Base-by-base conservation (phyloP, 1,284 basidiomycete species). In the Omphalotus olearius region DNA sequence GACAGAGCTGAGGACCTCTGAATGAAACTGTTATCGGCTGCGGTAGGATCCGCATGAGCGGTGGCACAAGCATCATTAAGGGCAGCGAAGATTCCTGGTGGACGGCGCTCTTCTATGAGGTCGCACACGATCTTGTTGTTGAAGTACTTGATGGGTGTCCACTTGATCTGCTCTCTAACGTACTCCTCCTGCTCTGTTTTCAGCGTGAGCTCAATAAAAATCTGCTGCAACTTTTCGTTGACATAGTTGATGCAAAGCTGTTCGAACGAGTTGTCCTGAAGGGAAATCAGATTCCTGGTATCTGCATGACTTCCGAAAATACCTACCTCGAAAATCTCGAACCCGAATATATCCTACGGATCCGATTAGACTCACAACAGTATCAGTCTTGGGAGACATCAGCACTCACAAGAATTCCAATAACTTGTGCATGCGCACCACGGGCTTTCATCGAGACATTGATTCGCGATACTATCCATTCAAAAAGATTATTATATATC, bases 241-340 rank as follows among this genome's bases (percentile, higher is more conserved):
- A 99, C 97, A 64, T 99, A 99, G 76, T 99, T 99, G 80, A 99
- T 99, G 75, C 97, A 99, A 17, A 99, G 83, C 71, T 99, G 94
- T 66, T 98, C 96, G 66, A 98, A 98, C 6, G 93, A 97, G 72
- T 99, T 99, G 69, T 98, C 91, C 85, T 93, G 50, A 26, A n/a
- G 25, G 33, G 25, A 6, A 10, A 45, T 33, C 16, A 47, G 6
- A 13, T 17, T 26, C 20, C 13, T 17, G 17, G 6, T 3, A 20
- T 9, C 6, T 11, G 41, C 9, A 4, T 13, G 11, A 46, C 10
- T 11, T 14, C 18, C 14, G 23, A 45, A 28, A 25, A 39, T 41
- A 50, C 64, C 38, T 59, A 86, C 88, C 73, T 94, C 88, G 67
- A 98, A 98, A 65, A 99, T 99, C 68, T 99, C 95, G 64, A 98